These are phyloP conservation scores for Pogostemon cablin DNA, from an alignment of 257 asterid genomes.

Conservation along the genomic window DNA sequence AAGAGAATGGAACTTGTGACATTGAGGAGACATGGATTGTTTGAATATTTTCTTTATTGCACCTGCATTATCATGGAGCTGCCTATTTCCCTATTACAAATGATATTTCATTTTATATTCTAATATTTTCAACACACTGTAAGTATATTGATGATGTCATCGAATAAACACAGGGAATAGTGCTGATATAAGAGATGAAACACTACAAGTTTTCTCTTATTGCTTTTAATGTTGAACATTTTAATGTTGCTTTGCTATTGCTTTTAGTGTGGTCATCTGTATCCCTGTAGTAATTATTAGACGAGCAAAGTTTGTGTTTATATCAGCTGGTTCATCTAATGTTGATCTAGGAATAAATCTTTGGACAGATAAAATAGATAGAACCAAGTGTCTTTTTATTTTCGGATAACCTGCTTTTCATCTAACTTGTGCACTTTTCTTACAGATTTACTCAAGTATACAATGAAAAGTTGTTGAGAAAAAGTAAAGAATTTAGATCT, in stretches of 20 bases:
- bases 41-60: constrained; percentile 20
- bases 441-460: constrained; percentile 10
- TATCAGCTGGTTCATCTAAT: constrained; percentile 24
- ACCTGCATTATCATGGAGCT: constrained; percentile 1
- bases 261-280: not conserved
- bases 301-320: constrained; percentile 19
- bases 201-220: constrained; percentile 20
- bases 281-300: constrained; percentile 17
- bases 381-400: constrained; percentile 12
- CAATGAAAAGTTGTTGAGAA: constrained; percentile 32
- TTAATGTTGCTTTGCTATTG: not conserved
- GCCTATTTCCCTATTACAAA: not conserved
- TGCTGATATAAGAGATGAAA: not conserved
- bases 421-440: constrained; percentile 22
- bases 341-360: constrained; percentile 29
- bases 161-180: not conserved
- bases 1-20: not conserved
- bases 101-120: not conserved
- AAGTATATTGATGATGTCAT: not conserved
- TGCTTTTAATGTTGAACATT: constrained; percentile 29
- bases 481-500: constrained; percentile 1
- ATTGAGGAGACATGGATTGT: not conserved
- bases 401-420: constrained; percentile 30
- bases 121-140: not conserved
- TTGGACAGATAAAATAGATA: constrained; percentile 18